Conservation (phyloP, 108 stramenopile genomes). For the Aurantiochytrium sp. region DNA sequence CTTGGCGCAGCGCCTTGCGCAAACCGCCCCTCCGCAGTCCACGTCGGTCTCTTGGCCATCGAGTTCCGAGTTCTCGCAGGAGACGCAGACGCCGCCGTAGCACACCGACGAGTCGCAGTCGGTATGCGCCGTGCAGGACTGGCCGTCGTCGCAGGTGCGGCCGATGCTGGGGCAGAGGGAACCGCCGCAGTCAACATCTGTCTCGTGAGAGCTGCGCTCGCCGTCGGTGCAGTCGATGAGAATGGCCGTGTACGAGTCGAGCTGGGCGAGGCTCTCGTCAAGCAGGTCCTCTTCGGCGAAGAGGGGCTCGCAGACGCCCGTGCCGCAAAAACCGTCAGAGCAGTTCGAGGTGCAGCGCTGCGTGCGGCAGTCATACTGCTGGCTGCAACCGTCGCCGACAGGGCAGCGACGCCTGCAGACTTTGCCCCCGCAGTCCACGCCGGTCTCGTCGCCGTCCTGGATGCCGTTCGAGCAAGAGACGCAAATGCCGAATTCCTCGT, state of each 20-base stretch:
- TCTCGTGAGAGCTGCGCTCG: not conserved
- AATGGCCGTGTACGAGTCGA: not conserved
- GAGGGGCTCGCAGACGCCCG: not conserved
- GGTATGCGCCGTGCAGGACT: not conserved
- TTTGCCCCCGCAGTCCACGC: not conserved
- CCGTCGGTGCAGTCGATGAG: not conserved
- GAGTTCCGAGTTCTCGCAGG: not conserved
- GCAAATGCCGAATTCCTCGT: not conserved
- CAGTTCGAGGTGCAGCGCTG: conserved; percentile 3
- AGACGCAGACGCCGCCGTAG: not conserved
- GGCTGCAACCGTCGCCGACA: not conserved
- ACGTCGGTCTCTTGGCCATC: conserved; percentile 4
- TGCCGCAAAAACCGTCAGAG: not conserved
- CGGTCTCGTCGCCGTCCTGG: conserved; percentile 19
- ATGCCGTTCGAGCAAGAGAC: conserved; percentile 25
- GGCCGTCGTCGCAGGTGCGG: not conserved
- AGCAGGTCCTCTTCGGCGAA: not conserved
- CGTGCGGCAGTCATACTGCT: not conserved
- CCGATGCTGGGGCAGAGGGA: not conserved
- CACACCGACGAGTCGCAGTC: not conserved
- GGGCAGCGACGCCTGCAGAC: not conserved
- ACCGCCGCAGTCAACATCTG: conserved; percentile 15
- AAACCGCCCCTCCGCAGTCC: not conserved
- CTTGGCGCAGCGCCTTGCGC: not conserved
- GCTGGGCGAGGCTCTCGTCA: not conserved